Base-by-base conservation (phyloP, 306 rosid species). In the Cicer cuneatum region DNA sequence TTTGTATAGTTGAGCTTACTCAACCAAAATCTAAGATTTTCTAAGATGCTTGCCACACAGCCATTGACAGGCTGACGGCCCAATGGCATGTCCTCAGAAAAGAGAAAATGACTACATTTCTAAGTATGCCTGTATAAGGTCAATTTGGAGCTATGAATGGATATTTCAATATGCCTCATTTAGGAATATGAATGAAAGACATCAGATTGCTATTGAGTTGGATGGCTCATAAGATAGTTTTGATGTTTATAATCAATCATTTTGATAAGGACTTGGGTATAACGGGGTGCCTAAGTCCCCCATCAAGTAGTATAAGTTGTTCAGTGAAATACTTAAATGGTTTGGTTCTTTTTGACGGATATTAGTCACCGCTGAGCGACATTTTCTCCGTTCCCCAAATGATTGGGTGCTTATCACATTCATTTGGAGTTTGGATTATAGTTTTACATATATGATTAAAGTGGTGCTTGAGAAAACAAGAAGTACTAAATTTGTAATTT, bases 351-450 rank as follows among this genome's bases (percentile, higher is more conserved):
- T 15, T 49, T 15, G 9, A 14, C 10, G 3, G 10, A 49, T 8
- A 49, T 49, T 7, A 7, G 10, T n/a, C 4, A 15, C 21, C 0
- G 10, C 15, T 49, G 8, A 49, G 2, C 10, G 13, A 49, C 8
- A 29, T 29, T 29, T 2, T 29, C 33, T 29, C 33, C 4, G 11
- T 51, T 51, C 8, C 24, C 7, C 57, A 51, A 15, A 51, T 51
- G 11, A 51, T 6, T 7, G 24, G 8, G 24, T 51, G 24, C 24
- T 7, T 51, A 51, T 51, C 56, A 49, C 5, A 15, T 51, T 29
- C 61, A 43, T 61, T 49, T 21, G 19, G 62, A 77, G 39, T 70
- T 58, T 57, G 35, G 74, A 76, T 54, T 43, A 10, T 69, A 60
- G 46, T 69, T 62, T 41, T 51, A 9, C 66, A 51, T 63, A 63